Evolutionary conservation across 768 basidiomycete genomes (phyloP).

Genomic region (Boletus rufocinnamomeus): DNA sequence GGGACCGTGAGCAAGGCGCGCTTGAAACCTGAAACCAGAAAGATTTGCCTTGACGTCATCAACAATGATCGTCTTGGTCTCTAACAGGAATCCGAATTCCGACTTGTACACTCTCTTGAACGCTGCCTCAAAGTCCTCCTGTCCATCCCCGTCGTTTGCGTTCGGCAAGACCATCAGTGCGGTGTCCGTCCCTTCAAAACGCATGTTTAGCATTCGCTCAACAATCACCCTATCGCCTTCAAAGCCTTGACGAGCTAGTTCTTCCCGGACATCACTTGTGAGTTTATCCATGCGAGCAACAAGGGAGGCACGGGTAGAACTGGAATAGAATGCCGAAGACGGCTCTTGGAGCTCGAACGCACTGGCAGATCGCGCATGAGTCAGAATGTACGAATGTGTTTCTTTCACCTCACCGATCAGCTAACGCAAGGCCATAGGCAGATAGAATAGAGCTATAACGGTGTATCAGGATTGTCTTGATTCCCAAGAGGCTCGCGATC

Average conservation of each 20-base stretch:
- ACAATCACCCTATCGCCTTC: slow-evolving; percentile 65
- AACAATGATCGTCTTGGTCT: slow-evolving; percentile 79
- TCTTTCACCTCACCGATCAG: slow-evolving; percentile 56
- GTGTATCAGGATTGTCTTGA: slow-evolving; percentile 85
- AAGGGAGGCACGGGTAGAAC: slow-evolving; percentile 55
- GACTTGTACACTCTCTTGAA: slow-evolving; percentile 81
- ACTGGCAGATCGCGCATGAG: slow-evolving; percentile 39
- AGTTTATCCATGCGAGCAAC: slow-evolving; percentile 69
- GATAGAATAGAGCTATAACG: slow-evolving; percentile 91
- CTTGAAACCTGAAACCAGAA: not conserved
- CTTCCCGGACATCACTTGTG: slow-evolving; percentile 57
- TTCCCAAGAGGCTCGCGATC: slow-evolving; percentile 83
- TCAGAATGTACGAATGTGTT: not conserved
- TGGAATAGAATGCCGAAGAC: slow-evolving; percentile 74
- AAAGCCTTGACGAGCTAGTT: slow-evolving; percentile 83
- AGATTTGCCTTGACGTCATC: slow-evolving; percentile 83
- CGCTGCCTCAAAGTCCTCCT: slow-evolving; percentile 74
- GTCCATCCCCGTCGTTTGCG: slow-evolving; percentile 48
- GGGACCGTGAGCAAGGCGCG: not conserved
- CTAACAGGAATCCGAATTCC: slow-evolving; percentile 91
- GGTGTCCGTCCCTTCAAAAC: slow-evolving; percentile 93
- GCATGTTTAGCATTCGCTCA: slow-evolving; percentile 89
- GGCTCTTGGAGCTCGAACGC: slow-evolving; percentile 91
- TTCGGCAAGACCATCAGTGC: slow-evolving; percentile 81
- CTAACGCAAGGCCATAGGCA: slow-evolving; percentile 91